Conservation (phyloP, 2,329 filamentous ascomycete species). For the Epicoccum nigrum region DNA sequence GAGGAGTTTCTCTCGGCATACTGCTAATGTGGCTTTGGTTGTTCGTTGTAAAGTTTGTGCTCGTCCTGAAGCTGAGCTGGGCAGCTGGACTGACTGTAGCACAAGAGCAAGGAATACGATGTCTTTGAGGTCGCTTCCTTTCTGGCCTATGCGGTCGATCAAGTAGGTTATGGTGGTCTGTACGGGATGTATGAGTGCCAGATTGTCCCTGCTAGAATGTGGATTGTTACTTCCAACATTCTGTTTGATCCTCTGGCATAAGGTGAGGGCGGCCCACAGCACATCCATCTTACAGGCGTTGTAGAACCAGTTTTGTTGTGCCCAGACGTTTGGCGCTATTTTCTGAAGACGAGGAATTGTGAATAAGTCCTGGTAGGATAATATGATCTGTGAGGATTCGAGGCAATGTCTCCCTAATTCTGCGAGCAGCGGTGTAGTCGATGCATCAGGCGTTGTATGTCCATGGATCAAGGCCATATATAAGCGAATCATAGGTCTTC, state of each 20-base stretch:
- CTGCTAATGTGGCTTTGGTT: conserved; percentile 14
- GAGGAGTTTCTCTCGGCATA: conserved; percentile 22
- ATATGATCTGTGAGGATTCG: conserved; percentile 25
- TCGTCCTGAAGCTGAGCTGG: conserved; percentile 1
- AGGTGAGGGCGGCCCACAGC: conserved; percentile 37
- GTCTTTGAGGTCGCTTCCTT: conserved; percentile 29
- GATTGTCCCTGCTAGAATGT: conserved; percentile 1
- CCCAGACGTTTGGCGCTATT: conserved; percentile 4
- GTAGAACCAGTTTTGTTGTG: conserved; percentile 36
- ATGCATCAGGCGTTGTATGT: neutral
- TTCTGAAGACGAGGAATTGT: conserved; percentile 6
- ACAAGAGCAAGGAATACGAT: conserved; percentile 27
- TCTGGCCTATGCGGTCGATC: conserved; percentile 22
- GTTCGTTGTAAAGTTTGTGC: conserved; percentile 6
- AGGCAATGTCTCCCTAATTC: conserved; percentile 26
- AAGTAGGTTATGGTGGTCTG: conserved; percentile 22
- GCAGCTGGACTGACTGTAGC: conserved; percentile 23
- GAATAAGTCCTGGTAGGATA: conserved; percentile 29
- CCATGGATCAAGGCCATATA: conserved; percentile 31
- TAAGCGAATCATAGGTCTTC: conserved; percentile 24
- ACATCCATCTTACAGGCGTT: conserved; percentile 38
- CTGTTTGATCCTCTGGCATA: conserved; percentile 39
- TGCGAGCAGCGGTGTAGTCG: neutral
- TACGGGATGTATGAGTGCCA: conserved; percentile 14
- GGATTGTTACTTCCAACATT: neutral